phyloP scores from a whole-genome alignment of 108 stramenopile species.

The Cylindrotheca fusiformis region DNA sequence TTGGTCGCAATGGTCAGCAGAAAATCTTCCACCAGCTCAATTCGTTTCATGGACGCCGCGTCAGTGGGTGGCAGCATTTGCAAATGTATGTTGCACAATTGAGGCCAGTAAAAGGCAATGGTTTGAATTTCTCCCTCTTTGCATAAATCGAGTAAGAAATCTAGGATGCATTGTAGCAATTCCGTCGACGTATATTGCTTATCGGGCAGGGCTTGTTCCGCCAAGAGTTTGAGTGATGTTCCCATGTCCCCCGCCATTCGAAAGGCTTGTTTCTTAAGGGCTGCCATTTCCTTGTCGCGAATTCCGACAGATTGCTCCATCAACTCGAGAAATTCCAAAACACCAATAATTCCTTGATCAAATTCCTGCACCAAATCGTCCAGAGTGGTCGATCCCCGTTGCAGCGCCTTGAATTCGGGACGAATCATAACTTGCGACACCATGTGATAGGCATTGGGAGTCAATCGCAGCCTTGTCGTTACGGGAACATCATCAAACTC shows the following conservation, averaged over 20 bases:
- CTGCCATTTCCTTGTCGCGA: slow-evolving; percentile 42
- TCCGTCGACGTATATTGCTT: slow-evolving; percentile 32
- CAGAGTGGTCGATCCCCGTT: slow-evolving; percentile 34
- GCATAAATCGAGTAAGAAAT: slow-evolving; percentile 81
- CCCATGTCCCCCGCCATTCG: slow-evolving; percentile 89
- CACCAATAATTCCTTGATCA: slow-evolving; percentile 47
- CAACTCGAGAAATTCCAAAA: slow-evolving; percentile 60
- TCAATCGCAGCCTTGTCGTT: slow-evolving; percentile 9
- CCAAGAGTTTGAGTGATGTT: slow-evolving; percentile 72
- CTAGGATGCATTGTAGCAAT: slow-evolving; percentile 73
- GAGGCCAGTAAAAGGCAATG: slow-evolving; percentile 86
- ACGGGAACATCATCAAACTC: not conserved
- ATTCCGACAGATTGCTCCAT: slow-evolving; percentile 58
- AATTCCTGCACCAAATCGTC: slow-evolving; percentile 44
- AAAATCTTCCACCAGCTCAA: slow-evolving; percentile 86
- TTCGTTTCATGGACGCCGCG: slow-evolving; percentile 52
- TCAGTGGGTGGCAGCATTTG: slow-evolving; percentile 79
- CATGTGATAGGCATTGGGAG: slow-evolving; percentile 14
- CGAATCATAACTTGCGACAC: slow-evolving; percentile 20
- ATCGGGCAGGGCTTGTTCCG: slow-evolving; percentile 66
- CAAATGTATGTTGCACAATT: slow-evolving; percentile 79
- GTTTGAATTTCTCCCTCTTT: slow-evolving; percentile 76
- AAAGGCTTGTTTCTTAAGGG: slow-evolving; percentile 81
- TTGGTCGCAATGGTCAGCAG: slow-evolving; percentile 67
- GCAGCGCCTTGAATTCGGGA: slow-evolving; percentile 28